Percentiles rank a stretch among this genome's conserved stretches.
phyloP scores from a whole-genome alignment of 805 yeast genomes.

The Pichia pseudocactophila region DNA sequence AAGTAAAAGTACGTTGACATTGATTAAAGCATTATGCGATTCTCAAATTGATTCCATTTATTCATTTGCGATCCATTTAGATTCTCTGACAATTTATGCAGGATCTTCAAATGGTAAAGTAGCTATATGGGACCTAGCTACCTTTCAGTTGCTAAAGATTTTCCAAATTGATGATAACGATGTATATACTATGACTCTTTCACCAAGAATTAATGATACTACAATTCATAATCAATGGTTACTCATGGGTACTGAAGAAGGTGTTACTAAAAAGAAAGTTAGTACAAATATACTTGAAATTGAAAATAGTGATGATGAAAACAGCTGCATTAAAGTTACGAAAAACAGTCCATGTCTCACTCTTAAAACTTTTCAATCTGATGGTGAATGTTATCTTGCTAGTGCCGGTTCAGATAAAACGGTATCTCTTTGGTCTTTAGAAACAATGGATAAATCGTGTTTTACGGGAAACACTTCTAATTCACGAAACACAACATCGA shows the following conservation, averaged over 20 bases:
- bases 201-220: constrained; percentile 27
- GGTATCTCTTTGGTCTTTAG: constrained; percentile 63
- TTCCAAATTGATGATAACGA: constrained; percentile 37
- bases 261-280: constrained; percentile 13
- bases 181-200: constrained; percentile 51
- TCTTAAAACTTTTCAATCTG: constrained; percentile 37
- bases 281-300: background rate
- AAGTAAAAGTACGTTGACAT: constrained; percentile 12
- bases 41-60: constrained; percentile 51
- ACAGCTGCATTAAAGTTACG: constrained; percentile 6
- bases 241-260: constrained; percentile 45
- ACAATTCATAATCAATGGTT: constrained; percentile 21
- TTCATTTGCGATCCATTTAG: constrained; percentile 44
- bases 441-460: constrained; percentile 13
- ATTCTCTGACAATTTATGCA: constrained; percentile 67
- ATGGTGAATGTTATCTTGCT: constrained; percentile 38
- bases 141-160: constrained; percentile 55
- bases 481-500: too few relatives aligned
- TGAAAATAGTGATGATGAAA: constrained; percentile 28
- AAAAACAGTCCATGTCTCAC: constrained; percentile 37
- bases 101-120: constrained; percentile 70
- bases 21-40: constrained; percentile 41
- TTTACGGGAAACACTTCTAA: background rate
- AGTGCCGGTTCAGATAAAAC: constrained; percentile 68
- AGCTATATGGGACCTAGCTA: constrained; percentile 81